Evolutionary conservation across 1,139 yeast species (phyloP).

Genomic region (Sugiyamaella paludigena): DNA sequence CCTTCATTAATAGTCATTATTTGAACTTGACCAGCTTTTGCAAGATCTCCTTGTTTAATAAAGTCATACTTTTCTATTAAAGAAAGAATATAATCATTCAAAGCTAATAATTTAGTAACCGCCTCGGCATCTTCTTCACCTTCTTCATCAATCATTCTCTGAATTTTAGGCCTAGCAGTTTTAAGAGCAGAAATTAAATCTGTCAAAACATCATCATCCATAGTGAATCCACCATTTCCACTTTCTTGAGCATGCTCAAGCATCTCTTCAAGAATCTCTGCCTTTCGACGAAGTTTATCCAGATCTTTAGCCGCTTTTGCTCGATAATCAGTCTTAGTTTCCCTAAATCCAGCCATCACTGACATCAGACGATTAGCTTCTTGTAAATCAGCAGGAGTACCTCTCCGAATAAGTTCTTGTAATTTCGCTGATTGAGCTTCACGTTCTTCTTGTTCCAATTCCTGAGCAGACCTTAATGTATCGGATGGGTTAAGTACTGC

Average conservation of each 20-base stretch:
- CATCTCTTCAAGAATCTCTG: slow-evolving; percentile 91
- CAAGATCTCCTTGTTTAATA: slow-evolving; percentile 62
- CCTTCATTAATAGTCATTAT: slow-evolving; percentile 35
- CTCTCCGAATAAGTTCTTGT: slow-evolving; percentile 92
- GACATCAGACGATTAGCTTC: slow-evolving; percentile 97
- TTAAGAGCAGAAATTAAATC: slow-evolving; percentile 80
- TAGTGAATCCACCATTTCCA: slow-evolving; percentile 1
- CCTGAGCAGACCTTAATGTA: slow-evolving; percentile 82
- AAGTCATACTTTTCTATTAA: slow-evolving; percentile 66
- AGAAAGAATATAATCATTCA: slow-evolving; percentile 76
- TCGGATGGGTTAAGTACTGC: slow-evolving; percentile 94
- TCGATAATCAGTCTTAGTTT: slow-evolving; percentile 74
- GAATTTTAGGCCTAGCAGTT: slow-evolving; percentile 83
- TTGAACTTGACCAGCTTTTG: slow-evolving; percentile 58
- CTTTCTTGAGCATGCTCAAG: slow-evolving; percentile 50
- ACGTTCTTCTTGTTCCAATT: slow-evolving; percentile 87
- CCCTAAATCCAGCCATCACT: slow-evolving; percentile 89
- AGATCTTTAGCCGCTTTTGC: slow-evolving; percentile 83
- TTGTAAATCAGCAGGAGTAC: slow-evolving; percentile 90
- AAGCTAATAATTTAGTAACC: slow-evolving; percentile 59
- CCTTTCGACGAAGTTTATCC: slow-evolving; percentile 79
- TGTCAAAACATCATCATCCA: slow-evolving; percentile 51
- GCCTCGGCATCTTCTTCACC: slow-evolving; percentile 53
- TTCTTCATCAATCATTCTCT: slow-evolving; percentile 74
- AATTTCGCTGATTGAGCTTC: slow-evolving; percentile 91